phyloP scores from a whole-genome alignment of 495 filamentous ascomycete species.

The Mycothermus thermophilus region DNA sequence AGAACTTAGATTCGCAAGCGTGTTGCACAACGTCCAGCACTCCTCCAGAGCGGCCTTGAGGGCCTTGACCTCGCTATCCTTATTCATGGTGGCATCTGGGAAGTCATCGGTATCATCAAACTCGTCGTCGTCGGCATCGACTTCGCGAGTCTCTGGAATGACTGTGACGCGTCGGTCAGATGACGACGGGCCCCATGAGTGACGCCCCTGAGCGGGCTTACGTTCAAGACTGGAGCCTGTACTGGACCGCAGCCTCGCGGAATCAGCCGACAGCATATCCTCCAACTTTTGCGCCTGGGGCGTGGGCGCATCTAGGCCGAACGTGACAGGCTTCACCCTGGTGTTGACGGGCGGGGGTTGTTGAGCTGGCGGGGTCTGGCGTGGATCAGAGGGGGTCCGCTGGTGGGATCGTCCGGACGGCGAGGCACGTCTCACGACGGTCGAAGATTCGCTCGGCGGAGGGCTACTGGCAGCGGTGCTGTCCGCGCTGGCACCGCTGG shows the following conservation, averaged over 20 bases:
- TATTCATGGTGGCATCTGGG: slow-evolving; percentile 28
- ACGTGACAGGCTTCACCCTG: slow-evolving; percentile 46
- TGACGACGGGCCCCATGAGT: not conserved
- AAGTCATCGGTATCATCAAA: slow-evolving; percentile 32
- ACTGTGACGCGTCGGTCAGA: slow-evolving; percentile 18
- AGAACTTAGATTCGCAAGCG: slow-evolving; percentile 69
- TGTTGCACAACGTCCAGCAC: slow-evolving; percentile 92
- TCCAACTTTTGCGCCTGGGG: slow-evolving; percentile 74
- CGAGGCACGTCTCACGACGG: slow-evolving; percentile 15
- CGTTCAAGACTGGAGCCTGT: slow-evolving; percentile 59
- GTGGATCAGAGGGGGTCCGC: not conserved
- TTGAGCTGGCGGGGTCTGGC: slow-evolving; percentile 22
- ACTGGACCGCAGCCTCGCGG: slow-evolving; percentile 30
- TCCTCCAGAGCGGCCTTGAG: slow-evolving; percentile 68
- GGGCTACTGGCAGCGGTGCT: slow-evolving; percentile 18
- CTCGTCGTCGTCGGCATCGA: slow-evolving; percentile 27
- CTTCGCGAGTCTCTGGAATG: slow-evolving; percentile 35
- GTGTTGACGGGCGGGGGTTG: slow-evolving; percentile 55
- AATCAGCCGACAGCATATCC: slow-evolving; percentile 35
- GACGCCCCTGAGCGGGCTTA: slow-evolving; percentile 22
- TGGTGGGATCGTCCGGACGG: too few relatives aligned
- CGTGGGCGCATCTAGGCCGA: slow-evolving; percentile 55
- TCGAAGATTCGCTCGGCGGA: slow-evolving; percentile 20
- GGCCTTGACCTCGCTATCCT: slow-evolving; percentile 50
- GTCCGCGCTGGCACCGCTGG: slow-evolving; percentile 13